Percentiles rank a stretch among this genome's conserved stretches.
phyloP scores from a whole-genome alignment of 305 asterid species.

The Solanum aculeatissimum region DNA sequence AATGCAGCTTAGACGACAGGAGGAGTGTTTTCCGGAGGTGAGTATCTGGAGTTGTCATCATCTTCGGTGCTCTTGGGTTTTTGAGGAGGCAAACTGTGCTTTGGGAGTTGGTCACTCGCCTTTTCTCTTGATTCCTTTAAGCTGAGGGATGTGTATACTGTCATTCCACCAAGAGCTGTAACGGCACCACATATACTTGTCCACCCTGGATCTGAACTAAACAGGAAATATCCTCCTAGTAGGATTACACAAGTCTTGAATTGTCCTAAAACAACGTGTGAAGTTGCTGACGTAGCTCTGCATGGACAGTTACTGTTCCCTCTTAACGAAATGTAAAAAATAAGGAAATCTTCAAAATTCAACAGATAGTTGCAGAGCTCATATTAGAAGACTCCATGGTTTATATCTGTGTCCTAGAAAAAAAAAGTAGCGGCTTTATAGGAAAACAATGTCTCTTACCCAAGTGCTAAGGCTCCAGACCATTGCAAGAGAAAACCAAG shows the following conservation, averaged over 20 bases:
- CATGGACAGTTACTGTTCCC: neutral
- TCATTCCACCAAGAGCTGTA: constrained; percentile 65
- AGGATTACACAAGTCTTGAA: constrained; percentile 79
- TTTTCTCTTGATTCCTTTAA: constrained; percentile 31
- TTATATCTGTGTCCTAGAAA: neutral
- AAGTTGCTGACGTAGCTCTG: constrained; percentile 87
- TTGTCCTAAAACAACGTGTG: constrained; percentile 76
- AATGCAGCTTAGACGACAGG: constrained; percentile 16
- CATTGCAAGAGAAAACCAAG: constrained; percentile 85
- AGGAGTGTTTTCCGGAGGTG: constrained; percentile 12
- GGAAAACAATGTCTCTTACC: constrained; percentile 24
- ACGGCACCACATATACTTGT: constrained; percentile 59
- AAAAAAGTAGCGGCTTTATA: neutral
- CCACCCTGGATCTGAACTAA: constrained; percentile 67
- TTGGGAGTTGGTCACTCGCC: constrained; percentile 32
- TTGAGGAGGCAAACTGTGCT: constrained; percentile 22
- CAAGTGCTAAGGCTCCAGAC: constrained; percentile 95
- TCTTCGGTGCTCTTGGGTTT: constrained; percentile 24
- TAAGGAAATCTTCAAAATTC: neutral
- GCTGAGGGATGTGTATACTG: constrained; percentile 54
- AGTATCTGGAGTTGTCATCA: constrained; percentile 12
- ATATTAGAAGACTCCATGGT: neutral
- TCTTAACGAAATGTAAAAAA: neutral
- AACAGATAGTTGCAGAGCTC: neutral
- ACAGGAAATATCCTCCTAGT: constrained; percentile 59